These are phyloP conservation scores for Actinomortierella wolfii DNA, from an alignment of 371 early-diverging fungal species.

Conservation along the genomic window DNA sequence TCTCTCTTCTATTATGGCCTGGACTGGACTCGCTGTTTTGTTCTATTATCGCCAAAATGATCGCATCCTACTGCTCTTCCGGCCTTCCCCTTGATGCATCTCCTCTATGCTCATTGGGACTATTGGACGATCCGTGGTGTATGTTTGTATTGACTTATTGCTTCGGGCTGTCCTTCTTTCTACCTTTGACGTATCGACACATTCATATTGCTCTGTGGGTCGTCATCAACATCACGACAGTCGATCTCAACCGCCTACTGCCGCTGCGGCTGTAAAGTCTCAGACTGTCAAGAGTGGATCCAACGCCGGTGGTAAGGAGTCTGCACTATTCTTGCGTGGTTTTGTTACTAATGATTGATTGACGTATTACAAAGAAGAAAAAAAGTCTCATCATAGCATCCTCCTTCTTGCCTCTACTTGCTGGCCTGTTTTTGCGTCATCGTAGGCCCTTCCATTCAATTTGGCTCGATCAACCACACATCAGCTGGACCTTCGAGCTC, in stretches of 20 bases:
- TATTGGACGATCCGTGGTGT: too few species aligned
- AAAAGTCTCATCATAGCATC: too few species aligned
- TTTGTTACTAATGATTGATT: not conserved
- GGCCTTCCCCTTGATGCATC: too few species aligned
- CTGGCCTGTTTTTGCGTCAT: constrained; percentile 13
- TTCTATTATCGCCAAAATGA: too few species aligned
- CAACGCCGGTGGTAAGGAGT: not conserved
- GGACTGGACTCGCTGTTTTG: too few species aligned
- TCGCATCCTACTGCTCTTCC: too few species aligned
- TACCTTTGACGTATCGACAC: not conserved
- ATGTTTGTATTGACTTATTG: too few species aligned
- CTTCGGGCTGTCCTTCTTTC: too few species aligned
- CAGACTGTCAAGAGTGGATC: constrained; percentile 9
- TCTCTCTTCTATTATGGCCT: too few species aligned
- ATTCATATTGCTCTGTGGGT: not conserved
- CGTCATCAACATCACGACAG: constrained; percentile 13
- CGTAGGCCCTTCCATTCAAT: constrained; percentile 51
- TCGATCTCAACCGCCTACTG: constrained; percentile 38
- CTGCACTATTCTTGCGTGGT: not conserved
- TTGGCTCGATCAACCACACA: constrained; percentile 61
- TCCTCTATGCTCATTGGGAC: too few species aligned
- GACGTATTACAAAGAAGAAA: too few species aligned
- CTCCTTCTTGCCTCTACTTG: constrained; percentile 2
- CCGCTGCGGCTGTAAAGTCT: constrained; percentile 41
- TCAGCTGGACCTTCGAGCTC: constrained; percentile 27